These are phyloP conservation scores for Pseudogymnoascus sp. DNA, from an alignment of 2,329 filamentous ascomycete genomes.

Conservation along the genomic window DNA sequence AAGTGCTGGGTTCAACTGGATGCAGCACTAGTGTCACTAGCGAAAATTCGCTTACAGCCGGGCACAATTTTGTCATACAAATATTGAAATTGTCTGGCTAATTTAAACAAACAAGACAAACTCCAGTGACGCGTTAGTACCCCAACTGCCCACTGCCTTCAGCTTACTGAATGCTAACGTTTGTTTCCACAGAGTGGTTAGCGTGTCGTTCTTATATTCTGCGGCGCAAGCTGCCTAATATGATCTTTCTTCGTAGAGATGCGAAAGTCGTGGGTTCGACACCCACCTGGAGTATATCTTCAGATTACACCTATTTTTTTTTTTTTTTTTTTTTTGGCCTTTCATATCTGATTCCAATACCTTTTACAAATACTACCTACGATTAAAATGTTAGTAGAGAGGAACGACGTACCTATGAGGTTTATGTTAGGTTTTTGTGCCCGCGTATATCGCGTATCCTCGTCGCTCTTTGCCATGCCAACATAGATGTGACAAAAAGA, in stretches of 20 bases:
- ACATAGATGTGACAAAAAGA: neutral
- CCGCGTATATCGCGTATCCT: neutral
- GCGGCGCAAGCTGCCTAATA: slow-evolving; percentile 18
- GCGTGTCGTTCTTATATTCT: slow-evolving; percentile 32
- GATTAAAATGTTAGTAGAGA: neutral
- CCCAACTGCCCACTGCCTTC: slow-evolving; percentile 8
- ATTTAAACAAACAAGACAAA: slow-evolving; percentile 9
- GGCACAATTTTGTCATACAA: neutral
- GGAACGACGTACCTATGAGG: neutral
- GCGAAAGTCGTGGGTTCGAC: slow-evolving; percentile 33
- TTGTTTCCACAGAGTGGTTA: slow-evolving; percentile 27
- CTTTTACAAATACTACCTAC: neutral
- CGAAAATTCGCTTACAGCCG: neutral
- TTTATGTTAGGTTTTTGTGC: neutral
- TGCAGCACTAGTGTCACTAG: neutral
- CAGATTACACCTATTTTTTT: slow-evolving; percentile 10
- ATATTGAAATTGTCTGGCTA: slow-evolving; percentile 5
- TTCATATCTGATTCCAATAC: neutral
- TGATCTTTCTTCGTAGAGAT: slow-evolving; percentile 25
- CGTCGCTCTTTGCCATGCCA: neutral
- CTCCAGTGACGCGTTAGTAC: slow-evolving; percentile 8
- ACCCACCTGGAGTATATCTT: slow-evolving; percentile 27
- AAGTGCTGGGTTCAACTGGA: neutral
- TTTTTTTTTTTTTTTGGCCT: neutral
- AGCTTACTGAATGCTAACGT: slow-evolving; percentile 7